Percentiles rank a stretch among this genome's conserved stretches.
Evolutionary conservation across 106 monocot genomes (phyloP).

Genomic region (Apostasia ramifera): DNA sequence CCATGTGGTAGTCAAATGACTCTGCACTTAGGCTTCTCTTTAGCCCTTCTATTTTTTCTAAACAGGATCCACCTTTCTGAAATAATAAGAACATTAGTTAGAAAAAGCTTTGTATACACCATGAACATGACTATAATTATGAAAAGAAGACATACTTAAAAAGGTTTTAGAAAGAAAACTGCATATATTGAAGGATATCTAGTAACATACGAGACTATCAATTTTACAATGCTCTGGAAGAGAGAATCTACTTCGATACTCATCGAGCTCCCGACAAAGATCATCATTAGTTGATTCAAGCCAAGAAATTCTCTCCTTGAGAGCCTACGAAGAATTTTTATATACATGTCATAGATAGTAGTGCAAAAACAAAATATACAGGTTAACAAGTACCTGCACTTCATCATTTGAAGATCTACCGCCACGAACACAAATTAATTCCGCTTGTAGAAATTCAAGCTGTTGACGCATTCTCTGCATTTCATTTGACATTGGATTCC

Average conservation of each 20-base stretch:
- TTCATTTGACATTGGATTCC: constrained; percentile 86
- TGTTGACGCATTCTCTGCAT: constrained; percentile 94
- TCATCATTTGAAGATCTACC: constrained; percentile 56
- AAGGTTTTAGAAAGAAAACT: background rate
- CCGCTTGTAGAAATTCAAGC: constrained; percentile 91
- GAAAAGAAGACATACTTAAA: background rate
- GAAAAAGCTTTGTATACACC: background rate
- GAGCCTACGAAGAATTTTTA: constrained; percentile 34
- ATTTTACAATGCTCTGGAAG: constrained; percentile 33
- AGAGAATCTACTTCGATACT: constrained; percentile 32
- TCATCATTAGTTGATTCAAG: constrained; percentile 85
- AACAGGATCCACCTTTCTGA: constrained; percentile 50
- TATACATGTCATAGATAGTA: background rate
- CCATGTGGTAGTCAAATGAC: constrained; percentile 54
- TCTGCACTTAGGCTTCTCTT: constrained; percentile 65
- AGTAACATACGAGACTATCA: constrained; percentile 42
- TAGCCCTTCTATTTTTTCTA: constrained; percentile 53
- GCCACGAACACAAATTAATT: constrained; percentile 69
- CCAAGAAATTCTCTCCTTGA: constrained; percentile 85
- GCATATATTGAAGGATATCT: background rate
- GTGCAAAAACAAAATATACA: background rate
- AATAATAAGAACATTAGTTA: constrained; percentile 5
- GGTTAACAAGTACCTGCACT: constrained; percentile 47
- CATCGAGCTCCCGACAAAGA: constrained; percentile 70
- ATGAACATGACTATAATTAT: constrained; percentile 1